These are phyloP conservation scores for Vigna reflexopilosa DNA, from an alignment of 306 rosid species.

Conservation along the genomic window DNA sequence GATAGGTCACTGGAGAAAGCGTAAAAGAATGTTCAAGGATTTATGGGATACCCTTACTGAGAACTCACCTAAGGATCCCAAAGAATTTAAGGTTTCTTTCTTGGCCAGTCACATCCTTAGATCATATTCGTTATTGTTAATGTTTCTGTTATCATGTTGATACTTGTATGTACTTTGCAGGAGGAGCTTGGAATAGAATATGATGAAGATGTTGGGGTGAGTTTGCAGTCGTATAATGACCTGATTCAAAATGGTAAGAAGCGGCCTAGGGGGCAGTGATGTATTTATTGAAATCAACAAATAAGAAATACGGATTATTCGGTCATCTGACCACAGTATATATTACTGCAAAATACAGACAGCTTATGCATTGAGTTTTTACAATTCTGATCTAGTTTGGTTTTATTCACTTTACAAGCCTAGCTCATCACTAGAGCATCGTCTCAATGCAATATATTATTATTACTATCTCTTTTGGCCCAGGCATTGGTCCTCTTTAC, in stretches of 20 bases:
- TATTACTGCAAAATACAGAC: conserved; percentile 34
- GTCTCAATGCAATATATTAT: conserved; percentile 44
- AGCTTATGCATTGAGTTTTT: conserved; percentile 27
- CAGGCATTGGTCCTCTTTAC: conserved; percentile 4
- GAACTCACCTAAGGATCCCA: conserved; percentile 84
- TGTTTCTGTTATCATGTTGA: conserved; percentile 31
- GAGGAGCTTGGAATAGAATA: conserved; percentile 91
- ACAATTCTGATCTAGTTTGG: conserved; percentile 21
- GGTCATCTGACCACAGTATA: conserved; percentile 34
- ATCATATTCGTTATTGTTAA: background rate
- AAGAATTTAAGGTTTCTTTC: conserved; percentile 73
- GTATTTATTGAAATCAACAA: conserved; percentile 33
- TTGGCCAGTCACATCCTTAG: conserved; percentile 23
- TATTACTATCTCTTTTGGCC: conserved; percentile 31
- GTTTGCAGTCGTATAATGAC: conserved; percentile 69
- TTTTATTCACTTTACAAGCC: conserved; percentile 32
- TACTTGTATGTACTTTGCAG: conserved; percentile 50
- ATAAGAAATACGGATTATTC: conserved; percentile 35
- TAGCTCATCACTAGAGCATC: conserved; percentile 9
- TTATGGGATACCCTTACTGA: conserved; percentile 92
- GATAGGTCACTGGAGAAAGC: conserved; percentile 84
- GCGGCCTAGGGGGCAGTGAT: conserved; percentile 65
- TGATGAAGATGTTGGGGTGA: conserved; percentile 80
- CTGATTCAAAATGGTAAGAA: conserved; percentile 69
- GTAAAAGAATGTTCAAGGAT: conserved; percentile 92